A percentile compares a stretch with the other conserved stretches of the same genome.
Conservation (phyloP, 139 green algal genomes). For the Picochlorum sp. region DNA sequence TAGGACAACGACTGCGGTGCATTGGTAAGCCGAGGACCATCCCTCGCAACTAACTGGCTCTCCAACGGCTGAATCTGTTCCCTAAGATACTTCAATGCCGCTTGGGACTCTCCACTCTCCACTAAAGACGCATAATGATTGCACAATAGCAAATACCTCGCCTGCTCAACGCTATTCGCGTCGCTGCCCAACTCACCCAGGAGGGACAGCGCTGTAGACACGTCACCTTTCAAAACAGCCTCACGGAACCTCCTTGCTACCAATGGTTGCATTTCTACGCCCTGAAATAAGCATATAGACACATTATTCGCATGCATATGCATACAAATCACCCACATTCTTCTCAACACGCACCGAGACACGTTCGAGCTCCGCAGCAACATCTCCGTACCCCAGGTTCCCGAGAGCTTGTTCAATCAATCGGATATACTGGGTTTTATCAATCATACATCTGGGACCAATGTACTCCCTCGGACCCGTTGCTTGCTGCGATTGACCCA, state of each 20-base stretch:
- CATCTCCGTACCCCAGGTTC: constrained; percentile 47
- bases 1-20: constrained; percentile 22
- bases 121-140: constrained; percentile 52
- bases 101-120: constrained; percentile 8
- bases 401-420: constrained; percentile 65
- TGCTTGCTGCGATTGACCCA: background rate
- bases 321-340: too few species aligned
- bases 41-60: background rate
- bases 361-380: constrained; percentile 40
- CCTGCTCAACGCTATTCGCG: constrained; percentile 9
- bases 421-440: constrained; percentile 55
- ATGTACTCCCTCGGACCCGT: constrained; percentile 4
- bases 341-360: constrained; percentile 31
- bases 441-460: constrained; percentile 10
- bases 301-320: constrained; percentile 11
- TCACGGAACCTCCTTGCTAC: constrained; percentile 42
- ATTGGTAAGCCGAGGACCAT: background rate
- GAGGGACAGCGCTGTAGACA: constrained; percentile 44
- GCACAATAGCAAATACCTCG: constrained; percentile 45
- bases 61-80: constrained; percentile 36
- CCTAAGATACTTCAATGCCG: constrained; percentile 34
- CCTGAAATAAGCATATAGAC: background rate
- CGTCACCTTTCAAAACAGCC: constrained; percentile 47
- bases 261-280: constrained; percentile 52
- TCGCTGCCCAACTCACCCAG: constrained; percentile 34